Base-by-base conservation (phyloP, 1,284 basidiomycete species). In the Ceratobasidium sp. region DNA sequence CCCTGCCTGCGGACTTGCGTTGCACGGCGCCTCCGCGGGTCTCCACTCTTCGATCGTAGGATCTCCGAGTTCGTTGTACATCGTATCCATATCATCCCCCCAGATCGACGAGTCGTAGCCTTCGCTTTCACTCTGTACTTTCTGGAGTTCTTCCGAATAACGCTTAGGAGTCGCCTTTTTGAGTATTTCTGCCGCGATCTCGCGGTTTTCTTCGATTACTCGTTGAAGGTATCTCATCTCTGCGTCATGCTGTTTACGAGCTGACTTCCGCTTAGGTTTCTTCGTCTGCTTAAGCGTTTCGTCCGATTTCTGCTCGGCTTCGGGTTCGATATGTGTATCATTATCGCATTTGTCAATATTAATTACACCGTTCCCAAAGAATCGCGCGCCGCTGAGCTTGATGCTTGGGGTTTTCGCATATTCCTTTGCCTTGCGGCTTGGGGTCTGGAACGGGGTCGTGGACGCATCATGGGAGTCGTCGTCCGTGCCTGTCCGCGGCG, bases 291-390 rank as follows among this genome's bases (percentile, higher is more conserved):
- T 65, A 1, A 69, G 52, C 13, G 52, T 69, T 38, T 69, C 52
- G 17, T 69, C 67, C 2, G 67, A 69, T 9, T 33, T 50, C 42
- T 48, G 62, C 12, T 65, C 62, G 10, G 67, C 1, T 13, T 68
- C 66, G 1, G 23, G 26, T 26, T 69, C 50, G 3, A 13, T 7
- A 5, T 38, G n/a, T 15, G 33, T n/a, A n/a, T 38, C 26, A 10
- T 13, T 20, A n/a, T 2, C 10, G 33, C 54, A 28, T 26, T 40
- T n/a, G n/a, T n/a, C n/a, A n/a, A n/a, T n/a, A n/a, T n/a, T n/a
- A n/a, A n/a, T n/a, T n/a, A n/a, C n/a, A n/a, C n/a, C n/a, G n/a
- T n/a, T n/a, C n/a, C n/a, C n/a, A 68, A 68, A 33, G 4, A 68
- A 5, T 54, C 38, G n/a, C 5, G 48, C 33, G 28, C 66, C 48